These are phyloP conservation scores for Austroboletus niveus DNA, from an alignment of 1,284 basidiomycete genomes.

Conservation along the genomic window DNA sequence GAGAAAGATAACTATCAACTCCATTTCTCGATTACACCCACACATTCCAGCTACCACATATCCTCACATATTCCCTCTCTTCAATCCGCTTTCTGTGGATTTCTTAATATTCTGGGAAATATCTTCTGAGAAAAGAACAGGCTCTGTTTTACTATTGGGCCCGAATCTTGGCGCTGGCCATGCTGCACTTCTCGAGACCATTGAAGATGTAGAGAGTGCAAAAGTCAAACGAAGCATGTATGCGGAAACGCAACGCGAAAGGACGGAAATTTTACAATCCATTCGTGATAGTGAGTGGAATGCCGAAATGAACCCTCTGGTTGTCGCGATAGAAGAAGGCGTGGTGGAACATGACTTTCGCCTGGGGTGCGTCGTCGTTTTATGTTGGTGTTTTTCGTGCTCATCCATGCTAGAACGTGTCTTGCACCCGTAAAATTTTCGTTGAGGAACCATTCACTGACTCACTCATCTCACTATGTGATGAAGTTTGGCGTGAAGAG, in stretches of 20 bases:
- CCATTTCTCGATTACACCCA: slow-evolving; percentile 48
- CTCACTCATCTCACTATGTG: slow-evolving; percentile 51
- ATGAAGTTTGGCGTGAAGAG: slow-evolving; percentile 41
- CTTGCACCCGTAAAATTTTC: slow-evolving; percentile 53
- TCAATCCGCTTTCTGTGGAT: slow-evolving; percentile 72
- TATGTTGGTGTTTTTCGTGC: not conserved
- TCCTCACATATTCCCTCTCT: slow-evolving; percentile 72
- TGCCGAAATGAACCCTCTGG: slow-evolving; percentile 71
- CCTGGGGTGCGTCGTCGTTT: slow-evolving; percentile 47
- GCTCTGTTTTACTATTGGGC: slow-evolving; percentile 59
- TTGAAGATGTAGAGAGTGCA: slow-evolving; percentile 56
- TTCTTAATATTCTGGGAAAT: slow-evolving; percentile 75
- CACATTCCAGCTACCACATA: slow-evolving; percentile 57
- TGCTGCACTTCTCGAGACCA: slow-evolving; percentile 55
- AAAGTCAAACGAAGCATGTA: slow-evolving; percentile 83
- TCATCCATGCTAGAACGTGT: slow-evolving; percentile 49
- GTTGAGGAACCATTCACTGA: slow-evolving; percentile 70
- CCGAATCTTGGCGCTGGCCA: slow-evolving; percentile 67
- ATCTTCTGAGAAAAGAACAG: slow-evolving; percentile 53
- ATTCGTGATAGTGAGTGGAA: slow-evolving; percentile 77
- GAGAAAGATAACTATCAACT: slow-evolving; percentile 41
- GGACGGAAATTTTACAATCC: slow-evolving; percentile 60
- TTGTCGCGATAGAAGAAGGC: slow-evolving; percentile 45
- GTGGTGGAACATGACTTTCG: slow-evolving; percentile 62
- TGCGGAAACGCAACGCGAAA: slow-evolving; percentile 80